Evolutionary conservation across 2,329 filamentous ascomycete species (phyloP).

Genomic region (Fusarium sp.): DNA sequence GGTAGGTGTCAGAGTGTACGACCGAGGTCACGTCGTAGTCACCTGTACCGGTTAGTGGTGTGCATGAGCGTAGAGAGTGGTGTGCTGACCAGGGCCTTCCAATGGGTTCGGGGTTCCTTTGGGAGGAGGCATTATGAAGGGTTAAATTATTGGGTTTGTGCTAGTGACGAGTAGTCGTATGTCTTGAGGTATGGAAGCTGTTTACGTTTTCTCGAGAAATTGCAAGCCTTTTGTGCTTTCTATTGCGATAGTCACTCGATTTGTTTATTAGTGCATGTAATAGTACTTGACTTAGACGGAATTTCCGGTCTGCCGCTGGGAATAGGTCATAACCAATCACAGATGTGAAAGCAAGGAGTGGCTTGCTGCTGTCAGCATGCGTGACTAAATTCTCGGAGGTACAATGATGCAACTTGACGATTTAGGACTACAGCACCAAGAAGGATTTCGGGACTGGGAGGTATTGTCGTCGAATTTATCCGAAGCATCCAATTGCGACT

Average conservation of each 20-base stretch:
- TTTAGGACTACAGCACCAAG: background rate
- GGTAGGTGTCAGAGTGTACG: conserved; percentile 14
- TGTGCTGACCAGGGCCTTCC: conserved; percentile 13
- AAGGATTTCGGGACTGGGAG: background rate
- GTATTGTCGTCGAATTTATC: background rate
- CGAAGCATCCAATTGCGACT: background rate
- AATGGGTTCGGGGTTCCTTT: conserved; percentile 20
- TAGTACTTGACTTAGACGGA: background rate
- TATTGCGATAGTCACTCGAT: accelerated
- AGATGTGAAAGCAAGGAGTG: background rate
- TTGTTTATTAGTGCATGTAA: background rate
- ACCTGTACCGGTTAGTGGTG: background rate
- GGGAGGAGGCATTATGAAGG: conserved; percentile 12
- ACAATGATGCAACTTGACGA: background rate
- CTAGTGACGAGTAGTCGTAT: background rate
- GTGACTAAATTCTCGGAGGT: background rate
- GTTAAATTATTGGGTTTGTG: too few relatives aligned
- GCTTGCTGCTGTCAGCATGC: background rate
- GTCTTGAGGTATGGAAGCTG: too few relatives aligned
- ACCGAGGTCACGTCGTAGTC: conserved; percentile 17
- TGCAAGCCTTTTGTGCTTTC: background rate
- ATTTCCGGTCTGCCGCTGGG: background rate
- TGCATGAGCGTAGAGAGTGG: accelerated
- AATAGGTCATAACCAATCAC: background rate
- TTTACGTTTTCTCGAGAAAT: background rate